A percentile compares a stretch with the other conserved stretches of the same genome.
Conservation (phyloP, 495 filamentous ascomycete genomes). For the Podospora pseudocomata region DNA sequence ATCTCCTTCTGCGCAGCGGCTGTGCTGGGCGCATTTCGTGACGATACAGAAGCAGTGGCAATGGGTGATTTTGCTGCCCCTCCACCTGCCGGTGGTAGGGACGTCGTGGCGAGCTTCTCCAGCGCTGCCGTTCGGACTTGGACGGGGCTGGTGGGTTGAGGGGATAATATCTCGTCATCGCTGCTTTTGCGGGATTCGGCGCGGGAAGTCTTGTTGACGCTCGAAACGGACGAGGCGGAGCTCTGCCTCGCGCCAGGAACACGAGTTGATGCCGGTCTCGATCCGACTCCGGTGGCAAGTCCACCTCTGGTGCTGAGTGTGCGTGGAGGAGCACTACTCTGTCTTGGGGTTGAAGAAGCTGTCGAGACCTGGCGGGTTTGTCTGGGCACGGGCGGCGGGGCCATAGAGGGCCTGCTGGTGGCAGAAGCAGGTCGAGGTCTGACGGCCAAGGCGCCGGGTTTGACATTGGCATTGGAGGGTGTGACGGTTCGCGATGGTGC, state of each 20-base stretch:
- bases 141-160: slow-evolving; percentile 47
- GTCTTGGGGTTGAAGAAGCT: slow-evolving; percentile 29
- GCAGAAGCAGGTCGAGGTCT: slow-evolving; percentile 50
- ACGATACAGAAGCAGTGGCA: slow-evolving; percentile 1
- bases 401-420: slow-evolving; percentile 60
- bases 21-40: slow-evolving; percentile 28
- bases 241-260: slow-evolving; percentile 32
- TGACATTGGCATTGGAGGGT: slow-evolving; percentile 44
- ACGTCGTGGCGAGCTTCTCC: slow-evolving; percentile 40
- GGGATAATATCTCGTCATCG: slow-evolving; percentile 38
- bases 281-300: slow-evolving; percentile 30
- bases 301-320: slow-evolving; percentile 35
- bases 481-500: slow-evolving; percentile 59
- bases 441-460: slow-evolving; percentile 37
- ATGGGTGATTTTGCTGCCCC: slow-evolving; percentile 30
- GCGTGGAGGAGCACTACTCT: slow-evolving; percentile 31
- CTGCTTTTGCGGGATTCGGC: slow-evolving; percentile 35
- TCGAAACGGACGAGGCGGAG: slow-evolving; percentile 42
- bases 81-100: slow-evolving; percentile 28
- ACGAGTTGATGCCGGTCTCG: slow-evolving; percentile 23
- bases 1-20: slow-evolving; percentile 60
- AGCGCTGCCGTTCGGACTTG: slow-evolving; percentile 42
- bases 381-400: slow-evolving; percentile 51
- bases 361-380: slow-evolving; percentile 34
- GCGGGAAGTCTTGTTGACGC: slow-evolving; percentile 34